These are phyloP conservation scores for Antrodiella citrinella DNA, from an alignment of 768 basidiomycete genomes.

Conservation along the genomic window DNA sequence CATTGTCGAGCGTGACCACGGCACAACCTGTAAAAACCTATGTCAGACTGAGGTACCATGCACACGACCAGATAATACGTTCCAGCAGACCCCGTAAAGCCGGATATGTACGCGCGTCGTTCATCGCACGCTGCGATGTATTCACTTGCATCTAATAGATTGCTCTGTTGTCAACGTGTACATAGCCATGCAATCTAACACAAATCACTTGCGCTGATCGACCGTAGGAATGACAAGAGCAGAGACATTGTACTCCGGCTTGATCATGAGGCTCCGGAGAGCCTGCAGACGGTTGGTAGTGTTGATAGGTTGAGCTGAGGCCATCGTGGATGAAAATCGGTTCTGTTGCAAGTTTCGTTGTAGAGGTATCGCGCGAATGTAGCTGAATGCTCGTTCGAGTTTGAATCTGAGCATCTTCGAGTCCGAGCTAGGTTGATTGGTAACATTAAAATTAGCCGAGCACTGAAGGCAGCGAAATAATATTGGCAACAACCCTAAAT, in stretches of 20 bases:
- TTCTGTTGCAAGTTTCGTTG: no score
- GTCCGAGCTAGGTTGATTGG: no score
- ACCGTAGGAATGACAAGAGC: slow-evolving; percentile 85
- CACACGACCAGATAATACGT: slow-evolving; percentile 12
- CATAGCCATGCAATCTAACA: background rate
- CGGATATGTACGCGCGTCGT: slow-evolving; percentile 82
- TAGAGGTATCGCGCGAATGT: no score
- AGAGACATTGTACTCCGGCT: slow-evolving; percentile 44
- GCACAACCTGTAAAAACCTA: slow-evolving; percentile 50
- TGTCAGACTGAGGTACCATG: background rate
- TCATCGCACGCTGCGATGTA: slow-evolving; percentile 82
- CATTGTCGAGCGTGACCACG: slow-evolving; percentile 59
- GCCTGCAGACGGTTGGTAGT: slow-evolving; percentile 55
- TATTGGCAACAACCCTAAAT: no score
- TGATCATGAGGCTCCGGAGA: slow-evolving; percentile 65
- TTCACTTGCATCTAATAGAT: slow-evolving; percentile 71
- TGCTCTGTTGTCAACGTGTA: slow-evolving; percentile 1
- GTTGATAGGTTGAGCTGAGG: slow-evolving; percentile 37
- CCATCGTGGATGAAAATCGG: slow-evolving; percentile 23
- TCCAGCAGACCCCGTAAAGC: slow-evolving; percentile 94
- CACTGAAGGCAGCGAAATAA: no score
- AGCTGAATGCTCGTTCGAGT: no score
- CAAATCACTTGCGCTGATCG: slow-evolving; percentile 69
- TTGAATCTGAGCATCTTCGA: no score
- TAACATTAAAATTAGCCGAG: no score